Percentiles rank a stretch among this genome's conserved stretches.
Conservation (phyloP, 495 filamentous ascomycete species). For the Cercophora samala region DNA sequence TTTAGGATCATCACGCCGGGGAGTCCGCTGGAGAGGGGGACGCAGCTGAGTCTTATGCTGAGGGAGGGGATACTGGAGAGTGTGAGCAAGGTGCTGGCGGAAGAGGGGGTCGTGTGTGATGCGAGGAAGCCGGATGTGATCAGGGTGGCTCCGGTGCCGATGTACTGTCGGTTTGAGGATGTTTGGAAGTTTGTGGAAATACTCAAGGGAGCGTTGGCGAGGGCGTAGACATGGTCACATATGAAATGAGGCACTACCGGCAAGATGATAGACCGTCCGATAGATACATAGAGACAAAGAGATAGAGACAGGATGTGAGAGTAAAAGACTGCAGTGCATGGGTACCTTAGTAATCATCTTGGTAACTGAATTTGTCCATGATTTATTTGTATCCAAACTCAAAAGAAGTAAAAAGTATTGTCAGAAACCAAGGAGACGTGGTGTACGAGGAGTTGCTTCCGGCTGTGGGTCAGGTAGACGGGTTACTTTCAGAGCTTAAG, state of each 20-base stretch:
- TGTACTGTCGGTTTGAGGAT: constrained; percentile 81
- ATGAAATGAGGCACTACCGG: not conserved
- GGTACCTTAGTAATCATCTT: no score
- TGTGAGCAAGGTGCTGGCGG: constrained; percentile 62
- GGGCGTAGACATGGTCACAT: not conserved
- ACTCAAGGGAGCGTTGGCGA: constrained; percentile 46
- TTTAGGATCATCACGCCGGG: constrained; percentile 79
- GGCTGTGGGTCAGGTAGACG: no score
- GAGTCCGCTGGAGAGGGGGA: constrained; percentile 68
- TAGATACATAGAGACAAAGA: not conserved
- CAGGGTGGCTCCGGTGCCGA: constrained; percentile 76
- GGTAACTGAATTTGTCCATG: no score
- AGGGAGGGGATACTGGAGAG: constrained; percentile 60
- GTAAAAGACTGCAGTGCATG: no score
- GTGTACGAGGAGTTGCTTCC: no score
- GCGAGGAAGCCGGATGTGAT: constrained; percentile 85
- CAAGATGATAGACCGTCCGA: not conserved
- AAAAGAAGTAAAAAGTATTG: no score
- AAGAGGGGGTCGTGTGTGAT: constrained; percentile 72
- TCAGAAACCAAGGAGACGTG: no score
- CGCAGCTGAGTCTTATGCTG: constrained; percentile 76
- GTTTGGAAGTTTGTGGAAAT: constrained; percentile 70
- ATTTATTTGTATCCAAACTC: no score
- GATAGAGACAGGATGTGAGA: not conserved
- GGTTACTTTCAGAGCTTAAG: no score